Evolutionary conservation across 2,329 filamentous ascomycete species (phyloP).

Genomic region (Acrodontium crateriforme): DNA sequence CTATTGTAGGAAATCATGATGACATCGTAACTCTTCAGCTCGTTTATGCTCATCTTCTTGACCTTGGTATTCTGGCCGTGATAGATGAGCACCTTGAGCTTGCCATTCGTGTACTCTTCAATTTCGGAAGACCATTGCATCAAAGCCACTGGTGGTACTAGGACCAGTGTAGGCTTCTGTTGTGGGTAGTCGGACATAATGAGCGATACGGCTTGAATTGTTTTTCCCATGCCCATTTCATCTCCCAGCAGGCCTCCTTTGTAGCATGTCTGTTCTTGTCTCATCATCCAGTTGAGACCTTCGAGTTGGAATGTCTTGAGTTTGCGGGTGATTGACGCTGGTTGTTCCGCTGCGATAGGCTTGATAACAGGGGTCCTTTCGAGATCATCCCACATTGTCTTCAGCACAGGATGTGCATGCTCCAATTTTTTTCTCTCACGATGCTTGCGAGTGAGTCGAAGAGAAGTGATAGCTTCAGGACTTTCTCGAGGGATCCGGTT

Average conservation of each 20-base stretch:
- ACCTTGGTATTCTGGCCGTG: slow-evolving; percentile 76
- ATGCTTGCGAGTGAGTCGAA: slow-evolving; percentile 15
- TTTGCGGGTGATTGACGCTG: slow-evolving; percentile 61
- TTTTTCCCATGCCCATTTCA: slow-evolving; percentile 98
- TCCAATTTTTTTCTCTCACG: slow-evolving; percentile 56
- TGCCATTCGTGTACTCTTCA: slow-evolving; percentile 63
- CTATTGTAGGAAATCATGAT: slow-evolving; percentile 95
- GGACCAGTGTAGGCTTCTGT: slow-evolving; percentile 67
- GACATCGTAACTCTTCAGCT: slow-evolving; percentile 73
- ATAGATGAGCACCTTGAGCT: slow-evolving; percentile 78
- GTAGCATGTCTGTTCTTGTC: slow-evolving; percentile 74
- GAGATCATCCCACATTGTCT: slow-evolving; percentile 73
- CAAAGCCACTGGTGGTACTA: slow-evolving; percentile 82
- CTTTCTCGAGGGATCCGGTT: too few relatives aligned
- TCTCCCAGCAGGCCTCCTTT: slow-evolving; percentile 85
- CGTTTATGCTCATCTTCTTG: slow-evolving; percentile 60
- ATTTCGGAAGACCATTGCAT: slow-evolving; percentile 73
- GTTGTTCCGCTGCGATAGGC: slow-evolving; percentile 53
- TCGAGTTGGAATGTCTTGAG: slow-evolving; percentile 91
- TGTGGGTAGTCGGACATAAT: slow-evolving; percentile 96
- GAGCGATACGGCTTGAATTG: slow-evolving; percentile 91
- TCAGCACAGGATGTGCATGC: slow-evolving; percentile 60
- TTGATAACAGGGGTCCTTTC: slow-evolving; percentile 54
- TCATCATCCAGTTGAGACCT: slow-evolving; percentile 86
- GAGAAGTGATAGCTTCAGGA: slow-evolving; percentile 6